A percentile compares a stretch with the other conserved stretches of the same genome.
These are phyloP conservation scores for Metschnikowia chrysomelidarum DNA, from an alignment of 805 yeast species.

Conservation along the genomic window DNA sequence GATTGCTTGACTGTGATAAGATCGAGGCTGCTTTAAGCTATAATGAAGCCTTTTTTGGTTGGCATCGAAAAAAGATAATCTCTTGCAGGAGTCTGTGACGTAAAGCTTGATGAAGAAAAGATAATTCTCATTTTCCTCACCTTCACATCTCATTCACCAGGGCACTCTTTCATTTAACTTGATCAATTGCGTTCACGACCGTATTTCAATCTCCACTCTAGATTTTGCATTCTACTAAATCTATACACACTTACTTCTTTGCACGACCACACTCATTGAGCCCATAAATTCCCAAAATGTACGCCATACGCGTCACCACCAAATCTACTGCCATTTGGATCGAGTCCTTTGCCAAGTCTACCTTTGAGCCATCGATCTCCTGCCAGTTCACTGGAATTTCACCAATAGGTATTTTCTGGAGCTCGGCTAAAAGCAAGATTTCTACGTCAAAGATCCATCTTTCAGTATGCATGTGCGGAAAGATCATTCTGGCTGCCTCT, in stretches of 20 bases:
- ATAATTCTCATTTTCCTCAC: too few relatives aligned
- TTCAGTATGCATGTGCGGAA: slow-evolving; percentile 93
- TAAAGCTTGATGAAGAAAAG: too few relatives aligned
- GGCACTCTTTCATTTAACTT: too few relatives aligned
- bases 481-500: slow-evolving; percentile 59
- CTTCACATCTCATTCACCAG: too few relatives aligned
- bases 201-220: background rate
- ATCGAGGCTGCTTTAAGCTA: too few relatives aligned
- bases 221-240: background rate
- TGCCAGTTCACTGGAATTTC: slow-evolving; percentile 96
- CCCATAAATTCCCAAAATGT: slow-evolving; percentile 76
- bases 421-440: slow-evolving; percentile 73
- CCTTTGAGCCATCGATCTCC: slow-evolving; percentile 93
- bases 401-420: slow-evolving; percentile 60
- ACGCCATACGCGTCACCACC: slow-evolving; percentile 87
- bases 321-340: slow-evolving; percentile 92
- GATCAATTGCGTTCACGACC: too few relatives aligned
- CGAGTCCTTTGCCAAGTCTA: slow-evolving; percentile 87
- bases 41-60: too few relatives aligned
- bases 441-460: slow-evolving; percentile 99
- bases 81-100: too few relatives aligned
- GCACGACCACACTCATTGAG: slow-evolving; percentile 20
- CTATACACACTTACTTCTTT: too few relatives aligned
- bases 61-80: too few relatives aligned
- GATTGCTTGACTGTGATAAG: too few relatives aligned